These are phyloP conservation scores for Quercus lobata DNA, from an alignment of 331 rosid species.

Conservation along the genomic window DNA sequence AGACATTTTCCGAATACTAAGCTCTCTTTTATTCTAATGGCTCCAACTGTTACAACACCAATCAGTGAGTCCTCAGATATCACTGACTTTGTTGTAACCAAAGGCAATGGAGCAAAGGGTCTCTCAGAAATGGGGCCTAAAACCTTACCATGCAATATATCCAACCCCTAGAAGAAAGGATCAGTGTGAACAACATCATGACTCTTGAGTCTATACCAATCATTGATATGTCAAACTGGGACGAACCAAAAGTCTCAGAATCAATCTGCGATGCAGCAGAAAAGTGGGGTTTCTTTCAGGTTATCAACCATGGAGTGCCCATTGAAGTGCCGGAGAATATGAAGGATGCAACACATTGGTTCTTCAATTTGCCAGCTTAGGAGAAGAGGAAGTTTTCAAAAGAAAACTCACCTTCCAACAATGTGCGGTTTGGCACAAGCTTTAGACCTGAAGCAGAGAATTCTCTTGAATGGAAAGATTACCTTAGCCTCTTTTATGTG, in stretches of 20 bases:
- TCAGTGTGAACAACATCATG: background rate
- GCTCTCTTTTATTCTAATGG: slow-evolving; percentile 9
- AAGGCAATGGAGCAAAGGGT: slow-evolving; percentile 55
- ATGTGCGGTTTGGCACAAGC: too few species aligned
- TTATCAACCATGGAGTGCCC: slow-evolving; percentile 59
- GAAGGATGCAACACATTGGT: slow-evolving; percentile 42
- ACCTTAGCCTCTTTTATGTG: slow-evolving; percentile 35
- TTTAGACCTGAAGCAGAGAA: slow-evolving; percentile 22
- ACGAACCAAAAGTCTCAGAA: slow-evolving; percentile 2
- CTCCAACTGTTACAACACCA: slow-evolving; percentile 1
- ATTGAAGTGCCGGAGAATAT: slow-evolving; percentile 33
- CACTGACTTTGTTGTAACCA: slow-evolving; percentile 31
- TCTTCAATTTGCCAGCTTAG: slow-evolving; percentile 36
- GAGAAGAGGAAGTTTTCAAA: slow-evolving; percentile 43
- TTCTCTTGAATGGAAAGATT: slow-evolving; percentile 62
- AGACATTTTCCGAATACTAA: background rate
- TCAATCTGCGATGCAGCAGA: slow-evolving; percentile 5
- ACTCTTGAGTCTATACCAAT: slow-evolving; percentile 37
- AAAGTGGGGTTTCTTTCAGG: slow-evolving; percentile 55
- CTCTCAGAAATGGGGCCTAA: slow-evolving; percentile 35
- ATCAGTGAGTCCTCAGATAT: slow-evolving; percentile 5
- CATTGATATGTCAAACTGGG: slow-evolving; percentile 41
- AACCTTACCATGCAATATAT: slow-evolving; percentile 35
- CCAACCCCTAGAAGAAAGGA: slow-evolving; percentile 41
- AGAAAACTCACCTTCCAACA: slow-evolving; percentile 32